Evolutionary conservation across 805 yeast species (phyloP).

Genomic region (Candida pseudoglaebosa): DNA sequence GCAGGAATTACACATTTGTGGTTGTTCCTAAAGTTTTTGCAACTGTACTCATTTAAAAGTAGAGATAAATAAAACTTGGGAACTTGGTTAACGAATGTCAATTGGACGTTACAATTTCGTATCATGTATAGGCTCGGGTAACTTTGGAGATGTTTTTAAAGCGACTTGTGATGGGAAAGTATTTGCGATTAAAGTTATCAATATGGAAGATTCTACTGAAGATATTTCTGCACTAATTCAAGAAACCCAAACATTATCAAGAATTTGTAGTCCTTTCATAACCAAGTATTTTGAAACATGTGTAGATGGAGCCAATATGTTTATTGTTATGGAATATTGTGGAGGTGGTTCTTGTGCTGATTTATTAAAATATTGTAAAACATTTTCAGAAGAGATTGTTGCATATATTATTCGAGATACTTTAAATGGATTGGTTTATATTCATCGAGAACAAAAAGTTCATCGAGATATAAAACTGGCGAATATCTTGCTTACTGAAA

Average conservation of each 20-base stretch:
- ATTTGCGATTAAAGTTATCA: slow-evolving; percentile 85
- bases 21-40: not conserved
- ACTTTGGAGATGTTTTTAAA: slow-evolving; percentile 81
- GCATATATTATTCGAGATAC: slow-evolving; percentile 61
- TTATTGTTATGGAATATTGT: slow-evolving; percentile 93
- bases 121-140: slow-evolving; percentile 75
- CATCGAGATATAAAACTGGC: slow-evolving; percentile 93
- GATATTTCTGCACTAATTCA: slow-evolving; percentile 67
- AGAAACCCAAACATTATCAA: slow-evolving; percentile 74
- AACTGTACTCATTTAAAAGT: not conserved
- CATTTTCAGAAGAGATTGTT: slow-evolving; percentile 55
- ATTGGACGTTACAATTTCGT: slow-evolving; percentile 21
- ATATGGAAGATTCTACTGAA: slow-evolving; percentile 74
- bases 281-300: slow-evolving; percentile 62
- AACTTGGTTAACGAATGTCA: slow-evolving; percentile 11
- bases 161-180: slow-evolving; percentile 41
- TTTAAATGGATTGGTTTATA: slow-evolving; percentile 66
- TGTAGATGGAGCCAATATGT: slow-evolving; percentile 63
- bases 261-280: slow-evolving; percentile 60
- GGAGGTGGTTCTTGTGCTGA: slow-evolving; percentile 92
- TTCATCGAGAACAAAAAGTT: slow-evolving; percentile 71
- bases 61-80: no score
- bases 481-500: slow-evolving; percentile 67
- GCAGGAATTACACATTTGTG: not conserved
- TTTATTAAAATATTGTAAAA: slow-evolving; percentile 52